Conservation (phyloP, 805 yeast species). For the Pichia insulana region DNA sequence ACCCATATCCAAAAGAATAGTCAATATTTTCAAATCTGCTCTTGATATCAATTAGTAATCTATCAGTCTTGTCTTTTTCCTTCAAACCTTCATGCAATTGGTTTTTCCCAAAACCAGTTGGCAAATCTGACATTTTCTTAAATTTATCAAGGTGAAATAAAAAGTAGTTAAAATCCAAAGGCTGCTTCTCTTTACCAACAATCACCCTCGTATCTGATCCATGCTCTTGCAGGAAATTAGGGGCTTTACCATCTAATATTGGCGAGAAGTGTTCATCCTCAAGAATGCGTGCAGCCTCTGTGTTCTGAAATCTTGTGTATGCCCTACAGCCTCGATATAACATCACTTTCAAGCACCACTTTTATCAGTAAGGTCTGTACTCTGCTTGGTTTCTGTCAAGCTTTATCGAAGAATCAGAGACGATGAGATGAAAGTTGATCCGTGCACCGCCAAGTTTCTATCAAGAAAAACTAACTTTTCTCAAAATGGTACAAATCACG, state of each 20-base stretch:
- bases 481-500: no score
- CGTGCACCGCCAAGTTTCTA: neutral
- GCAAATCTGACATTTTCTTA: conserved; percentile 35
- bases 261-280: neutral
- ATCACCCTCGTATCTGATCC: neutral
- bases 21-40: conserved; percentile 16
- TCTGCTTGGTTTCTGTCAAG: no score
- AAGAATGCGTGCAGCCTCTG: neutral
- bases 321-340: no score
- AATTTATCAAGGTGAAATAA: conserved; percentile 25
- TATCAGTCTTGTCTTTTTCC: conserved; percentile 30
- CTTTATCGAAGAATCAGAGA: no score
- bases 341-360: no score
- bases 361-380: no score
- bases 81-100: conserved; percentile 39
- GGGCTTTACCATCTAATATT: neutral
- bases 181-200: conserved; percentile 23
- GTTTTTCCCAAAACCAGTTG: conserved; percentile 50
- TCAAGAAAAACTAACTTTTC: no score
- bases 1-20: conserved; percentile 89
- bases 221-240: neutral
- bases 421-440: neutral
- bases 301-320: no score
- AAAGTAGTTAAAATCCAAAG: conserved; percentile 29
- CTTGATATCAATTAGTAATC: conserved; percentile 30